Evolutionary conservation across 1,139 yeast genomes (phyloP).

Genomic region (Debaryomyces coudertii): DNA sequence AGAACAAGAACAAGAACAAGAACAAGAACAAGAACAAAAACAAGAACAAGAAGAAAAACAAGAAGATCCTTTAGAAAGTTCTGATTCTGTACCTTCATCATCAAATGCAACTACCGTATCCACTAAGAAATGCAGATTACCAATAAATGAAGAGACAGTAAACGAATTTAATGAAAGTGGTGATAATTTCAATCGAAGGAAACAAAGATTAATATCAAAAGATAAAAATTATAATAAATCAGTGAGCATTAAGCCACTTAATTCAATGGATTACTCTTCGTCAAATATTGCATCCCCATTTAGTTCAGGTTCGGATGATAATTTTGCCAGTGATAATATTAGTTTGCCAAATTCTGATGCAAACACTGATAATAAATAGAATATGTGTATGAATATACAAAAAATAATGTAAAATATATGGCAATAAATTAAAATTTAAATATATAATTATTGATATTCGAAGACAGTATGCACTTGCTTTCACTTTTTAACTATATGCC

Average conservation of each 20-base stretch:
- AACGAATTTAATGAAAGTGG: slow-evolving; percentile 18
- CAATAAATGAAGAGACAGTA: slow-evolving; percentile 17
- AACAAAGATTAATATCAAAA: slow-evolving; percentile 39
- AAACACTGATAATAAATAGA: slow-evolving; percentile 2
- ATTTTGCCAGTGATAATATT: slow-evolving; percentile 11
- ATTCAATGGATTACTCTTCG: slow-evolving; percentile 8
- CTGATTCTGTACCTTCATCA: neutral
- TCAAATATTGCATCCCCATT: slow-evolving; percentile 12
- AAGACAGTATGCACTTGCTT: no score
- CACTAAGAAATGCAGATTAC: slow-evolving; percentile 25
- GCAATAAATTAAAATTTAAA: neutral
- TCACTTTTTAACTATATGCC: neutral
- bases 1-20: slow-evolving; percentile 5
- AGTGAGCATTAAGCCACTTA: slow-evolving; percentile 22
- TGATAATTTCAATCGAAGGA: slow-evolving; percentile 31
- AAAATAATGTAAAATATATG: neutral
- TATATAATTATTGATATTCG: neutral
- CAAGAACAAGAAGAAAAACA: neutral
- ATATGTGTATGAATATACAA: slow-evolving; percentile 1
- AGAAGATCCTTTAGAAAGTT: neutral
- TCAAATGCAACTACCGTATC: slow-evolving; percentile 6
- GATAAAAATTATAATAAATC: slow-evolving; percentile 28
- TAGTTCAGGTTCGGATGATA: slow-evolving; percentile 15
- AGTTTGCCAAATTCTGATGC: slow-evolving; percentile 8
- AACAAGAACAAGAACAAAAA: neutral